phyloP scores from a whole-genome alignment of 2,329 filamentous ascomycete species.

The Berkeleyomyces basicola region DNA sequence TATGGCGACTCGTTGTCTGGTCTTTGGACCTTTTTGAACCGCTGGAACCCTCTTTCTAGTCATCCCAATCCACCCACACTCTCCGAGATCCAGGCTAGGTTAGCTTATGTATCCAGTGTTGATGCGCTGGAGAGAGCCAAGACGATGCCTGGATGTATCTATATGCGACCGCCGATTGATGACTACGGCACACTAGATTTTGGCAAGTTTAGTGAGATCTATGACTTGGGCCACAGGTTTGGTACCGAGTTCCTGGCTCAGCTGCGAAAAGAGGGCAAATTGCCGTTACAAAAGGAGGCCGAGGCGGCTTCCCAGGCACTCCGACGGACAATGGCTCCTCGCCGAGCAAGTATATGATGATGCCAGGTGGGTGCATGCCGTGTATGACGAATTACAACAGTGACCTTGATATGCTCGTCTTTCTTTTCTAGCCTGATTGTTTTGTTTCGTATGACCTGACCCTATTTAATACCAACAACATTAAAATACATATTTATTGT shows the following conservation, averaged over 20 bases:
- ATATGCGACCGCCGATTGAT: slow-evolving; percentile 92
- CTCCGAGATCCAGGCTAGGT: slow-evolving; percentile 83
- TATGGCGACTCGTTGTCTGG: slow-evolving; percentile 92
- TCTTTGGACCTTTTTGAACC: slow-evolving; percentile 85
- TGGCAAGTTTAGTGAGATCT: slow-evolving; percentile 95
- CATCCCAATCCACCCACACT: slow-evolving; percentile 86
- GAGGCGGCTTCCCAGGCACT: slow-evolving; percentile 50
- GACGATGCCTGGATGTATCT: slow-evolving; percentile 74
- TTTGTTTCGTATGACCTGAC: background rate
- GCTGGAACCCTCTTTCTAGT: slow-evolving; percentile 89
- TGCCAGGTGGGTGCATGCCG: background rate
- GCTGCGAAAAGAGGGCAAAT: slow-evolving; percentile 59
- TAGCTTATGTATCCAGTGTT: slow-evolving; percentile 89
- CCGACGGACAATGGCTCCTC: slow-evolving; percentile 61
- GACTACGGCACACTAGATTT: slow-evolving; percentile 90
- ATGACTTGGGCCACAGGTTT: slow-evolving; percentile 71
- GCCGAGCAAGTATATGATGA: slow-evolving; percentile 55
- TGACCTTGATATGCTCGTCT: background rate
- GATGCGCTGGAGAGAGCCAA: slow-evolving; percentile 92
- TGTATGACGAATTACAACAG: background rate
- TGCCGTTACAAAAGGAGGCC: slow-evolving; percentile 54
- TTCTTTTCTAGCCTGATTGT: background rate
- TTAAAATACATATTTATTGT: slow-evolving; percentile 1
- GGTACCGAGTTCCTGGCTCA: slow-evolving; percentile 65
- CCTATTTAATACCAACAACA: background rate